A percentile compares a stretch with the other conserved stretches of the same genome.
Evolutionary conservation across 73 alveolate genomes (phyloP).

Genomic region (Effrenium voratum): DNA sequence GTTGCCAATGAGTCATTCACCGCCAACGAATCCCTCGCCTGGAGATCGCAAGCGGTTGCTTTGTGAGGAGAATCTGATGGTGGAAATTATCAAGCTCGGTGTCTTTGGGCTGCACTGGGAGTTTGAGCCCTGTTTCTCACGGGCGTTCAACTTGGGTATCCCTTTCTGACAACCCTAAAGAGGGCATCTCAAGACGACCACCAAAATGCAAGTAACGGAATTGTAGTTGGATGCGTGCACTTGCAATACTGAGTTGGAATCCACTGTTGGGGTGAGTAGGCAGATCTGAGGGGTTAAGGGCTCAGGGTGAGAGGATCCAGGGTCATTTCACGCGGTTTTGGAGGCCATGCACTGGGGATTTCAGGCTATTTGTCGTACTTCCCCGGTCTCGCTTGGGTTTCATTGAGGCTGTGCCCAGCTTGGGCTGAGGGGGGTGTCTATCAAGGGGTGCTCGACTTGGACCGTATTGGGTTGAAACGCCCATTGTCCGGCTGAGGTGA

Average conservation of each 20-base stretch:
- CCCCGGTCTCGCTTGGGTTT: neutral
- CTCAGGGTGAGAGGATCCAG: neutral
- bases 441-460: neutral
- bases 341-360: neutral
- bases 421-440: neutral
- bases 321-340: neutral
- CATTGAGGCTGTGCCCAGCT: neutral
- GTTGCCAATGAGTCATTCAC: neutral
- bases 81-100: constrained; percentile 29
- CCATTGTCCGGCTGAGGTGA: neutral
- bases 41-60: neutral
- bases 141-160: too few species aligned
- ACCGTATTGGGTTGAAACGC: neutral
- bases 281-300: too few species aligned
- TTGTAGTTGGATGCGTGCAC: too few species aligned
- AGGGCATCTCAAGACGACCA: too few species aligned
- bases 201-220: too few species aligned
- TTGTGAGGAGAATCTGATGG: neutral
- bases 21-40: neutral
- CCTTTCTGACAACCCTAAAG: too few species aligned
- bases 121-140: too few species aligned
- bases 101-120: neutral
- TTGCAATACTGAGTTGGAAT: too few species aligned
- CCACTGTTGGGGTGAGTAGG: too few species aligned
- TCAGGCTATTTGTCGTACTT: neutral